Conservation (phyloP, 2,329 filamentous ascomycete species). For the Alternaria ventricosa region DNA sequence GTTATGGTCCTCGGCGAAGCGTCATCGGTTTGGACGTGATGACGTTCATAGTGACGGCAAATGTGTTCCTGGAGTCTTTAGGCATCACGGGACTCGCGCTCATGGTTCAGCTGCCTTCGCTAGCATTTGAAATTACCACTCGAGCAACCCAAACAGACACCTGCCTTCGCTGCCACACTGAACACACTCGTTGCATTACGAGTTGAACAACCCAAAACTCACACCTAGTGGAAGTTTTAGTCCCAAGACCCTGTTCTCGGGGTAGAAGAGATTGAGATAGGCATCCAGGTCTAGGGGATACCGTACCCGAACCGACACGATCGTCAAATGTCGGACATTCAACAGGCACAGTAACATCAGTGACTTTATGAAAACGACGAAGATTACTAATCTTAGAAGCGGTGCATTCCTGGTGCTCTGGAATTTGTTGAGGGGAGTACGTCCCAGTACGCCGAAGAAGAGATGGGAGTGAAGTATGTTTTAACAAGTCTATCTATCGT, state of each 20-base stretch:
- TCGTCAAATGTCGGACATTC: background rate
- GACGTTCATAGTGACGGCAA: background rate
- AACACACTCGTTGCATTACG: no score
- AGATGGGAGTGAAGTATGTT: background rate
- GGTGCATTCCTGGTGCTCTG: background rate
- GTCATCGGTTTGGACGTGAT: background rate
- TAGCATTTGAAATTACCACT: no score
- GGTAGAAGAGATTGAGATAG: background rate
- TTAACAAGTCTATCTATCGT: background rate
- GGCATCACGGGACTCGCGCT: no score
- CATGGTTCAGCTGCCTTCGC: no score
- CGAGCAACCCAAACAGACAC: no score
- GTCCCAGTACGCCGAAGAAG: background rate
- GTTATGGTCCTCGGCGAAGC: background rate
- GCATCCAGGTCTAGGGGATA: background rate
- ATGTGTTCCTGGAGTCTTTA: background rate
- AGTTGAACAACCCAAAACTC: no score
- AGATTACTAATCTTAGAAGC: background rate
- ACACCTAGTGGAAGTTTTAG: background rate
- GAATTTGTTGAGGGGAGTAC: no score
- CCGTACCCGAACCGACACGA: background rate
- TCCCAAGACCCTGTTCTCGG: background rate
- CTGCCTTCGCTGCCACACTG: no score
- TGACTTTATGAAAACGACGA: background rate
- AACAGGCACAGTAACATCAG: background rate